These are phyloP conservation scores for Grosmannia penicillata DNA, from an alignment of 2,329 filamentous ascomycete species.

Conservation along the genomic window DNA sequence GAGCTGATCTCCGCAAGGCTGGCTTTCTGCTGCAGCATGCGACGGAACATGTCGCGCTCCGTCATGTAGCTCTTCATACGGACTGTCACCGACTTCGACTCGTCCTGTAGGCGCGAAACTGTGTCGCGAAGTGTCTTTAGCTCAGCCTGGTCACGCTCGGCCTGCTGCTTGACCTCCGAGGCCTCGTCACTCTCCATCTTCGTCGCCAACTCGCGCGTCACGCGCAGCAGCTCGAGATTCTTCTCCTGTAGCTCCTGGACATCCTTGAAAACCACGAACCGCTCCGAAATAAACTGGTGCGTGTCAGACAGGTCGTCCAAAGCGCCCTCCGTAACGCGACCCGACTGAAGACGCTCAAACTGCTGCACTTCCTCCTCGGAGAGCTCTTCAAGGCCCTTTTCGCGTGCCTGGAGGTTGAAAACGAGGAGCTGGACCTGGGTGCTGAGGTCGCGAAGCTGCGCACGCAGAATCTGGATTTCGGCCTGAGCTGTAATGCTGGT, in stretches of 20 bases:
- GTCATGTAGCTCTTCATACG: constrained; percentile 88
- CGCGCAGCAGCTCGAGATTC: constrained; percentile 69
- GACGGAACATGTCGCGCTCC: constrained; percentile 94
- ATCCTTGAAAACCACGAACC: constrained; percentile 79
- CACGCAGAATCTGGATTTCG: constrained; percentile 66
- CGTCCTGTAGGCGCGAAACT: constrained; percentile 48
- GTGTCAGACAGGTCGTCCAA: constrained; percentile 69
- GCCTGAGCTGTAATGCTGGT: constrained; percentile 47
- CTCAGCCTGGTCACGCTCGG: constrained; percentile 51
- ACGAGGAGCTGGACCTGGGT: constrained; percentile 83
- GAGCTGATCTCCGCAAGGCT: constrained; percentile 48
- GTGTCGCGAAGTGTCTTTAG: constrained; percentile 39
- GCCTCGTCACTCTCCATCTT: constrained; percentile 88
- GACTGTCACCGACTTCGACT: constrained; percentile 65
- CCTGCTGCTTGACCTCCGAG: constrained; percentile 46
- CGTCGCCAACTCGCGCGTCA: constrained; percentile 72
- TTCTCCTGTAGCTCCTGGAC: constrained; percentile 74
- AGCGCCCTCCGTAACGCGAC: constrained; percentile 57
- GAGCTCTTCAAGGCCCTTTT: constrained; percentile 62
- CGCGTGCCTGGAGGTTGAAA: constrained; percentile 69
- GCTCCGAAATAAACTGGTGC: constrained; percentile 75
- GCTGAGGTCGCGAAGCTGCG: constrained; percentile 78
- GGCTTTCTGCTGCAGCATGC: constrained; percentile 66
- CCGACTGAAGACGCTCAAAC: constrained; percentile 62
- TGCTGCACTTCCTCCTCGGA: constrained; percentile 58